A percentile compares a stretch with the other conserved stretches of the same genome.
These are phyloP conservation scores for Sambucus nigra DNA, from an alignment of 129 eudicot genomes.

Conservation along the genomic window DNA sequence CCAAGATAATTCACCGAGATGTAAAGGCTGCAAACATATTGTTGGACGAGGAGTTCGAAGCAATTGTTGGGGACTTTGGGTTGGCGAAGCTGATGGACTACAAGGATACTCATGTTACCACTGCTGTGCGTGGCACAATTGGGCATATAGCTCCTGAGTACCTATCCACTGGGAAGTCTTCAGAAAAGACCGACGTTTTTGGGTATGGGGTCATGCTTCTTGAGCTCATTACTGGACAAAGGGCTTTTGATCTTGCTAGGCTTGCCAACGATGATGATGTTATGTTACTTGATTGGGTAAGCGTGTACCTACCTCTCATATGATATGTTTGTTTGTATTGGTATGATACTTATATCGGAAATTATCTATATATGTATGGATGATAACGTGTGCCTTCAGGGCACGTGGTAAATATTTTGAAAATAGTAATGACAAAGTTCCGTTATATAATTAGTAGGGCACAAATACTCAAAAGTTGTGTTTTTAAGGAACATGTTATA, in stretches of 20 bases:
- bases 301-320: slow-evolving; percentile 3
- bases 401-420: not conserved
- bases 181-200: slow-evolving; percentile 80
- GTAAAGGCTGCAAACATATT: slow-evolving; percentile 89
- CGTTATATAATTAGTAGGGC: no score
- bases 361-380: not conserved
- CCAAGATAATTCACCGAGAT: slow-evolving; percentile 85
- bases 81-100: slow-evolving; percentile 83
- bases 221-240: slow-evolving; percentile 83
- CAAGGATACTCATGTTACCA: slow-evolving; percentile 89
- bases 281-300: slow-evolving; percentile 87
- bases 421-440: no score
- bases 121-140: slow-evolving; percentile 91
- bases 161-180: slow-evolving; percentile 71
- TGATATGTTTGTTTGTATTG: not conserved
- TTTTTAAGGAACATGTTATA: no score
- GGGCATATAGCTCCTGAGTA: slow-evolving; percentile 95
- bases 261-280: slow-evolving; percentile 77
- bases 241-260: slow-evolving; percentile 88
- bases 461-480: no score
- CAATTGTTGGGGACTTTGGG: slow-evolving; percentile 91
- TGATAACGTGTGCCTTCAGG: not conserved
- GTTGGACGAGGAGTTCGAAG: slow-evolving; percentile 88
- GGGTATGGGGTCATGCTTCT: slow-evolving; percentile 93
- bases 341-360: not conserved